phyloP scores from a whole-genome alignment of 1,284 basidiomycete species.

The Pseudomicrostroma phylloplanum region DNA sequence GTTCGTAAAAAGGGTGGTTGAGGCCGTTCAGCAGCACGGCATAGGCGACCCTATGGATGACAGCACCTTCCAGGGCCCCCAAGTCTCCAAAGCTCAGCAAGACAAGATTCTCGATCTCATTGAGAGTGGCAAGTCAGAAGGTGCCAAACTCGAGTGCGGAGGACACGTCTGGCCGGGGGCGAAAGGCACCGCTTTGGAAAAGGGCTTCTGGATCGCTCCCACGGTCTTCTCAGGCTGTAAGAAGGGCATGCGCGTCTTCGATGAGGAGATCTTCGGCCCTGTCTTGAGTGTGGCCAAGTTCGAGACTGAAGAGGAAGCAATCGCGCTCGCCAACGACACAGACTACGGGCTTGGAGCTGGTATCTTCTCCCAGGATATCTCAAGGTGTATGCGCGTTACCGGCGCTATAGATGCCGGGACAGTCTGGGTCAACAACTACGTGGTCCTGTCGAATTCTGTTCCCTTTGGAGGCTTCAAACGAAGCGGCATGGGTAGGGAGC shows the following conservation, averaged over 20 bases:
- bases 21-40: constrained; percentile 19
- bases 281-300: constrained; percentile 32
- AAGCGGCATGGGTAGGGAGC: constrained; percentile 71
- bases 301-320: constrained; percentile 29
- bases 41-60: constrained; percentile 28
- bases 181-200: background rate
- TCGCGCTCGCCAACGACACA: constrained; percentile 26
- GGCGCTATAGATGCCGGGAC: constrained; percentile 28
- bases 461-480: constrained; percentile 92
- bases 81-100: constrained; percentile 23
- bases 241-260: constrained; percentile 30
- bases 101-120: constrained; percentile 25
- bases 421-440: constrained; percentile 31
- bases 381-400: constrained; percentile 21
- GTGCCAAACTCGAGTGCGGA: constrained; percentile 19
- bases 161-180: constrained; percentile 17
- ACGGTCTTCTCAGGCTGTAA: constrained; percentile 31
- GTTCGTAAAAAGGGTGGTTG: constrained; percentile 16
- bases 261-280: constrained; percentile 42
- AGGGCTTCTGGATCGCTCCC: constrained; percentile 33
- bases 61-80: constrained; percentile 17
- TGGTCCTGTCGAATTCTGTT: constrained; percentile 51
- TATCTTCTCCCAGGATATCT: constrained; percentile 27
- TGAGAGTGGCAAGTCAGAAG: constrained; percentile 20
- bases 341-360: constrained; percentile 29